Evolutionary conservation across 371 early-diverging fungal genomes (phyloP), one percentile per base, ranked within the genome.

Genomic region (Coemansia sp.): DNA sequence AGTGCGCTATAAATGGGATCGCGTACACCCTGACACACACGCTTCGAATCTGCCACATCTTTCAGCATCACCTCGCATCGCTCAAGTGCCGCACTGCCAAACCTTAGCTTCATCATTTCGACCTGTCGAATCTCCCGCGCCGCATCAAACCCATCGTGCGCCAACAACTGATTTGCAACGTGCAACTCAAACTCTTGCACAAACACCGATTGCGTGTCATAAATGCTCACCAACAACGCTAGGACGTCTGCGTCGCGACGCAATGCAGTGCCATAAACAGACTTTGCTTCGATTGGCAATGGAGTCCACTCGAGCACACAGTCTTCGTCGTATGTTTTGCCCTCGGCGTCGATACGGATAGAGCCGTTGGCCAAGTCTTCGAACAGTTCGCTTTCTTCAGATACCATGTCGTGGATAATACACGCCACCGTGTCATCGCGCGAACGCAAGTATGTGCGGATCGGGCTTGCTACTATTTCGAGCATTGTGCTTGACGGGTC

Each of bases 1-100:
- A 67, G 66, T 9, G 83, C 67, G 26, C 80, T 80, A 29, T 85
- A 56, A 13, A 61, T 49, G 21, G 60, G 75, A 13, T 69, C 28
- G 5, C 15, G 13, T 7, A 83, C 58, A 21, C 63, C 63, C 53
- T 79, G 77, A 28, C 83, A 79, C 9, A 85, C 66, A 19, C 89
- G 81, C 51, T 83, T 82, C 0, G 89, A 89, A 44, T 88, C 86
- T 6, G 83, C 81, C 17, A 89, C 61, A 56, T 89, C 89, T 52
- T 86, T 85, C 13, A 89, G 68, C 89, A 89, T 89, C 11, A 89
- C 88, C 54, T 89, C 88, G 63, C 88, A 86, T 15, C 76, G 65
- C 19, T 82, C 80, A 36, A 89, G 63, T 52, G 80, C 82, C 2
- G 60, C 54, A 24, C 82, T 86, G n/a, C 88, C 88, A 36, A 89